A percentile compares a stretch with the other conserved stretches of the same genome.
phyloP scores from a whole-genome alignment of 2,329 filamentous ascomycete genomes.

The Fusarium aywerte region DNA sequence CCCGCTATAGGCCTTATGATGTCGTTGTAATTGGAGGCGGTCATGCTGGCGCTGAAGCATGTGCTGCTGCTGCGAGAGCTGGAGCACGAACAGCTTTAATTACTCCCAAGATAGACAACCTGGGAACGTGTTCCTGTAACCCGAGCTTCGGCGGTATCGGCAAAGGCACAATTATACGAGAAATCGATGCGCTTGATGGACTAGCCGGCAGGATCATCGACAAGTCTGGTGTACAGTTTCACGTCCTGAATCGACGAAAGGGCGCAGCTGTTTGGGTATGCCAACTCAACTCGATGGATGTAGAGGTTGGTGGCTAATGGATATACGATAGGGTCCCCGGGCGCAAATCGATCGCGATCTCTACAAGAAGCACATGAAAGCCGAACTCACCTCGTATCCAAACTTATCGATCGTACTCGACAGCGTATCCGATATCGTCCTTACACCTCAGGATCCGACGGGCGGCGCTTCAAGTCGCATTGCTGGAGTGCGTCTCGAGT shows the following conservation, averaged over 20 bases:
- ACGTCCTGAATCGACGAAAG: constrained; percentile 86
- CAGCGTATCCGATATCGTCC: constrained; percentile 90
- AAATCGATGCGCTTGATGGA: constrained; percentile 94
- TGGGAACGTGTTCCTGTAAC: constrained; percentile 96
- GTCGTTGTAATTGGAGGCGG: constrained; percentile 96
- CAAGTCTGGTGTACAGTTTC: constrained; percentile 94
- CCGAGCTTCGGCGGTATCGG: constrained; percentile 98
- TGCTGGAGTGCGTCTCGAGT: constrained; percentile 85
- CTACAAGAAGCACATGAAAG: constrained; percentile 90
- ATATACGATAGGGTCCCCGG: constrained; percentile 72
- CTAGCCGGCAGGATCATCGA: constrained; percentile 89
- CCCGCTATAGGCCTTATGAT: constrained; percentile 74
- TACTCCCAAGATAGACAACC: constrained; percentile 87
- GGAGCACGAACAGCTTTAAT: constrained; percentile 90
- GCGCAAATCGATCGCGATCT: constrained; percentile 94
- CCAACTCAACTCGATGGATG: not conserved
- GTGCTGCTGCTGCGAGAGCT: constrained; percentile 86
- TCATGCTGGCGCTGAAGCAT: constrained; percentile 94
- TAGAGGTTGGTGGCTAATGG: not conserved
- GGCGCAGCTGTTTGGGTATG: constrained; percentile 90
- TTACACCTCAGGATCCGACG: constrained; percentile 56
- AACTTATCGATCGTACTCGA: constrained; percentile 85
- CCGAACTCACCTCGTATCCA: constrained; percentile 81
- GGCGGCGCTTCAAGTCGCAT: constrained; percentile 73
- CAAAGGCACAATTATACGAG: constrained; percentile 94